Percentiles rank a stretch among this genome's conserved stretches.
phyloP scores from a whole-genome alignment of 805 yeast species.

The Henningerozyma blattae region DNA sequence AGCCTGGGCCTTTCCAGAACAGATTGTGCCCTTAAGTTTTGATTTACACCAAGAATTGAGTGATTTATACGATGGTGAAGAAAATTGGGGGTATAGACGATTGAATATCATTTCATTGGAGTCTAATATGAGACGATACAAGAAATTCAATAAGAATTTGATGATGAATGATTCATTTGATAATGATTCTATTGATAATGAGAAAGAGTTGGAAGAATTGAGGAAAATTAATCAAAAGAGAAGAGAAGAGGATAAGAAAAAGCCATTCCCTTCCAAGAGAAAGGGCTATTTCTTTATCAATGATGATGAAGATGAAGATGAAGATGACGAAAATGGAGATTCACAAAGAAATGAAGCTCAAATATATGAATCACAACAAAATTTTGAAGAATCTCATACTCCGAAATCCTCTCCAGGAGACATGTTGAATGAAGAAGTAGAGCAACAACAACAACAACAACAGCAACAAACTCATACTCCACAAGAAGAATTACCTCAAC shows the following conservation, averaged over 20 bases:
- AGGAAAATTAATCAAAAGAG: background rate
- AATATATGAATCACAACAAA: background rate
- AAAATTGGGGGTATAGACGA: constrained; percentile 87
- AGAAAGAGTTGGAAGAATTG: background rate
- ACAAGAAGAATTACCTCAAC: background rate
- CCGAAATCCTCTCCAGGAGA: background rate
- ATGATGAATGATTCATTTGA: background rate
- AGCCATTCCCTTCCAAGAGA: background rate
- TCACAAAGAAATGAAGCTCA: background rate
- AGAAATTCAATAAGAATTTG: background rate
- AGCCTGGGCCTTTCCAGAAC: constrained; percentile 94
- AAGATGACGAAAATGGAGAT: constrained; percentile 7
- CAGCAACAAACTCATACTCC: background rate
- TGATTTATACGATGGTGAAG: constrained; percentile 64
- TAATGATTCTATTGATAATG: background rate
- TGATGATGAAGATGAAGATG: constrained; percentile 9
- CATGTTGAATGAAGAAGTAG: background rate
- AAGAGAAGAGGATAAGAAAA: background rate
- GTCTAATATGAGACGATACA: constrained; percentile 46
- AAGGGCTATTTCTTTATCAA: constrained; percentile 1
- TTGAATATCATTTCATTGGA: constrained; percentile 82
- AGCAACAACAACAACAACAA: background rate
- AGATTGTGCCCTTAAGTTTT: constrained; percentile 81
- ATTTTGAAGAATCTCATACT: background rate
- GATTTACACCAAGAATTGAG: constrained; percentile 74